Base-by-base conservation (phyloP, 139 green algal genomes). In the Chlamydomonas asymmetrica region DNA sequence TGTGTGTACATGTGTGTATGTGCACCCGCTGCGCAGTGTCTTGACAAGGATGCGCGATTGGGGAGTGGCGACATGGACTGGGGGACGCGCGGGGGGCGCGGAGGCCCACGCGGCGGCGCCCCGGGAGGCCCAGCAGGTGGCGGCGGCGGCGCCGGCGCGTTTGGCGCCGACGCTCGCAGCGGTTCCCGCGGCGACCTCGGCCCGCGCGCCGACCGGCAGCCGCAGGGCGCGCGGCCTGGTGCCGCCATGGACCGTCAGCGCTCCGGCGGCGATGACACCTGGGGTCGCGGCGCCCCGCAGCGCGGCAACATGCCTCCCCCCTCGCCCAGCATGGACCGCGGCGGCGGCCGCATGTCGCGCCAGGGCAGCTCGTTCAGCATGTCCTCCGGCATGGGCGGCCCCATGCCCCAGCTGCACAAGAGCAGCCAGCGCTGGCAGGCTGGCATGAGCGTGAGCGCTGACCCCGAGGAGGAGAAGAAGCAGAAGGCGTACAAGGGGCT, bases 391-490 rank as follows among this genome's bases (percentile, higher is more conserved):
- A 25, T 35, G 4, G 50, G 59, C 16, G 69, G 77, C 23, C 64
- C 70, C 41, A 39, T 84, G 43, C 39, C 76, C 0, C 48, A 67
- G 32, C 79, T 94, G 74, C 89, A 94, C 76, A 92, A 89, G 79
- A 88, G 80, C 8, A 77, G 84, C 29, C 84, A 74, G 31, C 74
- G 77, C 20, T 93, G 85, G 84, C 78, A 88, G 76, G 66, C 85
- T 31, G 40, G 45, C 20, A 27, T 88, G 13, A 91, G 93, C 35
- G n/a, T 77, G 39, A 72, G 60, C 9, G 41, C 43, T 25, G 89
- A 97, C 76, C 92, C 92, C 13, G 96, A 97, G 82, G 96, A 98
- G 85, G 89, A 97, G 81, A 90, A 89, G 81, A 93, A 92, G 81
- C 92, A 98, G 80, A 93, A 94, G 74, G 66, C 67, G 39, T 89